A percentile compares a stretch with the other conserved stretches of the same genome.
Evolutionary conservation across 2,329 filamentous ascomycete species (phyloP).

Genomic region (Akanthomyces dipterigenus): DNA sequence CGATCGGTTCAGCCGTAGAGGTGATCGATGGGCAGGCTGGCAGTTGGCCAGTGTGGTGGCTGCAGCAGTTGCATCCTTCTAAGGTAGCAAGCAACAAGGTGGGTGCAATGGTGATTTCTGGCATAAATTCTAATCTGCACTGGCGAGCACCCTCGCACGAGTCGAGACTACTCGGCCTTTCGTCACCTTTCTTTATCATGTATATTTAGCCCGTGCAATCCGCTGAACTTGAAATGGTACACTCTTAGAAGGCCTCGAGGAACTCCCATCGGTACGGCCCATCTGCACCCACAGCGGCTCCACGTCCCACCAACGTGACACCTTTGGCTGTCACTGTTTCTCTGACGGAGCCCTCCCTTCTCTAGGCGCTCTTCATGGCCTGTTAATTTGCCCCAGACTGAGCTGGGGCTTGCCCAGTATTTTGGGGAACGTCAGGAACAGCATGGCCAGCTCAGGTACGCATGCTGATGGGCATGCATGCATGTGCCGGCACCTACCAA

Average conservation of each 20-base stretch:
- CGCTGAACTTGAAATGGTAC: not conserved
- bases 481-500: not conserved
- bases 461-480: not conserved
- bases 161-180: too few species aligned
- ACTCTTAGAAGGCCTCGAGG: not conserved
- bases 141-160: too few species aligned
- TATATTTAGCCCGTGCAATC: too few species aligned
- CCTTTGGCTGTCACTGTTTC: not conserved
- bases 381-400: not conserved
- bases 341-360: not conserved
- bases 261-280: conserved; percentile 8
- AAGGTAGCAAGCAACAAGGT: not conserved
- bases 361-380: not conserved
- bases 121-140: too few species aligned
- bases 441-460: not conserved
- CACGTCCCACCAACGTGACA: conserved; percentile 3
- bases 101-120: too few species aligned
- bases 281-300: conserved; percentile 8
- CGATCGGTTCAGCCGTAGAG: not conserved
- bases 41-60: not conserved
- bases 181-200: too few species aligned
- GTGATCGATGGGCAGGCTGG: not conserved
- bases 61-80: not conserved
- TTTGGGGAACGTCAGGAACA: not conserved
- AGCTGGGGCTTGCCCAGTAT: too few species aligned